These are phyloP conservation scores for Erysimum pusillum DNA, from an alignment of 441 rosid species.

Conservation along the genomic window DNA sequence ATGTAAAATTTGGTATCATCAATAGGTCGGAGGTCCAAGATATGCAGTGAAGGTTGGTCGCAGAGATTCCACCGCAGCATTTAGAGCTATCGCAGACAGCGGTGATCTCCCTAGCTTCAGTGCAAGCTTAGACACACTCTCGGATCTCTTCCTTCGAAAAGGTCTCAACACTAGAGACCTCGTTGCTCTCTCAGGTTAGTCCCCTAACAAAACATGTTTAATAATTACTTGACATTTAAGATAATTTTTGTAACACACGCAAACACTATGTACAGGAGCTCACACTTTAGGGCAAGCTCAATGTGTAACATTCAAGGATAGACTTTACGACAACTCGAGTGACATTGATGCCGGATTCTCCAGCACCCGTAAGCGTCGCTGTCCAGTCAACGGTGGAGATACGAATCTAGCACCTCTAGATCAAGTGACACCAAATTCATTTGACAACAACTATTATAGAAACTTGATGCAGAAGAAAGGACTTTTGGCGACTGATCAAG, in stretches of 20 bases:
- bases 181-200: slow-evolving; percentile 60
- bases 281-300: slow-evolving; percentile 70
- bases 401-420: slow-evolving; percentile 58
- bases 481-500: slow-evolving; percentile 61
- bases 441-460: slow-evolving; percentile 68
- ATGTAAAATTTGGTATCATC: slow-evolving; percentile 3
- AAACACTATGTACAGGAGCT: slow-evolving; percentile 49
- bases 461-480: slow-evolving; percentile 63
- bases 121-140: slow-evolving; percentile 47
- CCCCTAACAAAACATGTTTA: not conserved
- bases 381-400: slow-evolving; percentile 50
- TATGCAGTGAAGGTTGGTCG: slow-evolving; percentile 65
- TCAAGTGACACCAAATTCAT: slow-evolving; percentile 65
- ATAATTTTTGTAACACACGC: slow-evolving; percentile 18
- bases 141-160: slow-evolving; percentile 48
- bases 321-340: slow-evolving; percentile 57
- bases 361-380: slow-evolving; percentile 50
- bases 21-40: slow-evolving; percentile 62
- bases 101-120: slow-evolving; percentile 55
- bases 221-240: not conserved
- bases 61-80: slow-evolving; percentile 64
- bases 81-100: slow-evolving; percentile 41
- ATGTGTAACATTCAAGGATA: slow-evolving; percentile 55
- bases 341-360: slow-evolving; percentile 62
- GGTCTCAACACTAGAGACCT: slow-evolving; percentile 63